These are phyloP conservation scores for Coemansia sp. DNA, from an alignment of 192 early-diverging fungal genomes.

Conservation along the genomic window DNA sequence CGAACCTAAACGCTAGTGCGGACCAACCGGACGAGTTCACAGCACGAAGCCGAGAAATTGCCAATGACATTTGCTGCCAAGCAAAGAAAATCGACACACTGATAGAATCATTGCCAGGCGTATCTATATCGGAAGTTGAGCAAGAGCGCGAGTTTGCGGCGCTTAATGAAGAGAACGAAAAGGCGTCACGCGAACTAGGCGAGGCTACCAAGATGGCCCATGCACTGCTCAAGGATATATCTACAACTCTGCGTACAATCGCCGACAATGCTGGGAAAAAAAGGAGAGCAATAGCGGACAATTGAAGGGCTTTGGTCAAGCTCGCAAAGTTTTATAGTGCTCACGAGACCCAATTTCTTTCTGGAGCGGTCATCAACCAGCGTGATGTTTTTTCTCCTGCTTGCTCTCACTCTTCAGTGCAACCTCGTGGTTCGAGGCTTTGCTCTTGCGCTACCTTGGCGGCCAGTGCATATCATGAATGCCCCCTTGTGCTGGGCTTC, in stretches of 20 bases:
- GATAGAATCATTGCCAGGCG: conserved; percentile 42
- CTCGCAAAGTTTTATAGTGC: not conserved
- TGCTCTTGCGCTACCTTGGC: not conserved
- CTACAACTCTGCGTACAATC: conserved; percentile 20
- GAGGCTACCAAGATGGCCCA: conserved; percentile 34
- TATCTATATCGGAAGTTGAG: conserved; percentile 24
- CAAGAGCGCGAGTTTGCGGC: conserved; percentile 38
- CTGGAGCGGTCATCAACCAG: not conserved
- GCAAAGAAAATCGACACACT: conserved; percentile 49
- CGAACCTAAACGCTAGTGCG: conserved; percentile 38
- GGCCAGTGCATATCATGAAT: not conserved
- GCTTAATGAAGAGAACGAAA: conserved; percentile 34
- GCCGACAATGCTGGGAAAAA: conserved; percentile 36
- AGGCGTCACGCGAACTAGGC: conserved; percentile 26
- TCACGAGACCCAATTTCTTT: not conserved
- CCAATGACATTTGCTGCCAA: conserved; percentile 49
- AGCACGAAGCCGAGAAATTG: conserved; percentile 40
- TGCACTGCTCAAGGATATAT: conserved; percentile 26
- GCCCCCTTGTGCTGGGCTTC: not conserved
- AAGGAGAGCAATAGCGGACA: not conserved
- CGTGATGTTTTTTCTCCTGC: not conserved
- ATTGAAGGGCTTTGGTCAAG: not conserved
- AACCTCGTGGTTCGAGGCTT: conserved; percentile 24
- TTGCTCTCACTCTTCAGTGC: not conserved
- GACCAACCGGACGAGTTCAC: conserved; percentile 35